phyloP scores from a whole-genome alignment of 2,329 filamentous ascomycete genomes.

The Chrysoporthe puriensis region DNA sequence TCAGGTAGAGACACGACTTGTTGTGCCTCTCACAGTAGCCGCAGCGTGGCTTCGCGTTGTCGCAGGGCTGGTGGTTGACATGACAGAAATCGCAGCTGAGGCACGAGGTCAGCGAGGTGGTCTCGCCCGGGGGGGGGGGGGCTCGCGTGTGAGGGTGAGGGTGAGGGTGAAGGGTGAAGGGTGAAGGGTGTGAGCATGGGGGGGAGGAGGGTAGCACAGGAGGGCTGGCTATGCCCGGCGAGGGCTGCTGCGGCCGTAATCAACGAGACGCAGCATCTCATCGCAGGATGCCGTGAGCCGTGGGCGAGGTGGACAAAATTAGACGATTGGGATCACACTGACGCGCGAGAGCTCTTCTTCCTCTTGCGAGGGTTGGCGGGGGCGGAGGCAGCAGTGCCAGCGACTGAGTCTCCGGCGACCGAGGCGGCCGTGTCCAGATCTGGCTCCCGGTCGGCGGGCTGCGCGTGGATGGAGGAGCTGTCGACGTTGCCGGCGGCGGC shows the following conservation, averaged over 20 bases:
- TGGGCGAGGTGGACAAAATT: neutral
- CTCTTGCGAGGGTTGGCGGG: slow-evolving; percentile 28
- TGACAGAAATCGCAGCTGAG: slow-evolving; percentile 52
- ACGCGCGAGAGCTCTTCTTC: slow-evolving; percentile 31
- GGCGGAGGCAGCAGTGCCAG: slow-evolving; percentile 20
- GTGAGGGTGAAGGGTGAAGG: neutral
- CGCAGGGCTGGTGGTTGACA: slow-evolving; percentile 52
- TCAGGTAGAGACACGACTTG: slow-evolving; percentile 42
- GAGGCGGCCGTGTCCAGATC: slow-evolving; percentile 24
- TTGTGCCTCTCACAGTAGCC: slow-evolving; percentile 48
- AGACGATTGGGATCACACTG: slow-evolving; percentile 16
- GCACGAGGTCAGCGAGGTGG: slow-evolving; percentile 29
- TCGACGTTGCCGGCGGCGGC: slow-evolving; percentile 7
- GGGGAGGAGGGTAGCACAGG: neutral
- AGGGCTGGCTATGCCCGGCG: neutral
- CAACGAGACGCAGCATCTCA: slow-evolving; percentile 1
- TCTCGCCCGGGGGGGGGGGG: neutral
- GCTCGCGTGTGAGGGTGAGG: neutral
- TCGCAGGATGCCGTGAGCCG: neutral
- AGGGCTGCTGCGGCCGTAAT: neutral
- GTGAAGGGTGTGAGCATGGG: neutral
- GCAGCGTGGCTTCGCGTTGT: slow-evolving; percentile 51
- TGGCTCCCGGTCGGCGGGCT: slow-evolving; percentile 12
- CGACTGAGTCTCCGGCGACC: slow-evolving; percentile 20
- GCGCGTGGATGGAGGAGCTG: slow-evolving; percentile 8